Conservation (phyloP, 140 eudicot genomes). For the Oenanthe javanica region DNA sequence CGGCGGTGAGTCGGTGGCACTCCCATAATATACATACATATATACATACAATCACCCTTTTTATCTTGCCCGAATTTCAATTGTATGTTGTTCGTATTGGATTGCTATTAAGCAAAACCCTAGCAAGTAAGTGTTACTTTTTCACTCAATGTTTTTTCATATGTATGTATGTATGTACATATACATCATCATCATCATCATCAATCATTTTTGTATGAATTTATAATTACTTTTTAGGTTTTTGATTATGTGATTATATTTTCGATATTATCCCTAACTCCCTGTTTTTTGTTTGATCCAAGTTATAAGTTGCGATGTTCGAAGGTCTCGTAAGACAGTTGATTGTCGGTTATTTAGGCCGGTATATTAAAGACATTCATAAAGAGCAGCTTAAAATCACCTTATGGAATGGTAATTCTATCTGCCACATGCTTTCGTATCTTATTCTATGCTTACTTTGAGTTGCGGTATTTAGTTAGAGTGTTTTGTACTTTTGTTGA, state of each 20-base stretch:
- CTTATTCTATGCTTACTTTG: neutral
- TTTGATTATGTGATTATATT: neutral
- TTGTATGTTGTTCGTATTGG: too few relatives aligned
- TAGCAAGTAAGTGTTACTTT: neutral
- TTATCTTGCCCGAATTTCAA: neutral
- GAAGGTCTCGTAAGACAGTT: slow-evolving; percentile 89
- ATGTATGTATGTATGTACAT: neutral
- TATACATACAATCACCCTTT: neutral
- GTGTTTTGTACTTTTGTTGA: neutral
- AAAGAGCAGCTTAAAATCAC: slow-evolving; percentile 95
- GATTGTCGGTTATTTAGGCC: slow-evolving; percentile 85
- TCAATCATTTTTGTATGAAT: too few relatives aligned
- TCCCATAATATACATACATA: too few relatives aligned
- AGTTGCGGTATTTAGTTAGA: neutral
- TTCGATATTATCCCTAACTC: neutral
- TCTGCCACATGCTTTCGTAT: neutral
- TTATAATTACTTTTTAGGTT: too few relatives aligned
- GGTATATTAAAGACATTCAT: slow-evolving; percentile 84
- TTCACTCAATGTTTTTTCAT: too few relatives aligned
- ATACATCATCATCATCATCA: too few relatives aligned
- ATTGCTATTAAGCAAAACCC: neutral
- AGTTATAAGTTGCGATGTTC: slow-evolving; percentile 46
- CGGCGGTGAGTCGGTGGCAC: too few relatives aligned
- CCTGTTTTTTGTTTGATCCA: neutral
- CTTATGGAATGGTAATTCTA: slow-evolving; percentile 55